A percentile compares a stretch with the other conserved stretches of the same genome.
Conservation (phyloP, 2,329 filamentous ascomycete species). For the Hymenoscyphus scutula region DNA sequence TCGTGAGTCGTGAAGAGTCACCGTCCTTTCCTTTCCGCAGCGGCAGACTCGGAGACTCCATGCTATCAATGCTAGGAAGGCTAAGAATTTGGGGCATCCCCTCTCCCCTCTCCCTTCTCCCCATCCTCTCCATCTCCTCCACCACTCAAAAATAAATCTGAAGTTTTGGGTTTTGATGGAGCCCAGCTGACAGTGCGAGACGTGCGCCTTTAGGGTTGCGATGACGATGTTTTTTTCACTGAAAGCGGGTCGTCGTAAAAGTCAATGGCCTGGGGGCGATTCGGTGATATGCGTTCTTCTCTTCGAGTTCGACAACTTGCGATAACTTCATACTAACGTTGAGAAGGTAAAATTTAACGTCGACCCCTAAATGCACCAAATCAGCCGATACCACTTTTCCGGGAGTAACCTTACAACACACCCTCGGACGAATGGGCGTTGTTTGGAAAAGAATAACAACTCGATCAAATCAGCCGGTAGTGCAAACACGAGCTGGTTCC, state of each 20-base stretch:
- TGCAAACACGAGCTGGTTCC: not conserved
- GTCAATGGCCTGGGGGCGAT: not conserved
- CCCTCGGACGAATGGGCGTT: not conserved
- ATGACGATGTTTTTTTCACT: constrained; percentile 1
- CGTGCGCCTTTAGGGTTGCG: not conserved
- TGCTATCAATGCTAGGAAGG: not conserved
- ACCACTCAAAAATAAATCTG: constrained; percentile 1
- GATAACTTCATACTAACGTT: not conserved
- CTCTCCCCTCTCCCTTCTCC: not conserved
- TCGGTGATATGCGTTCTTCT: not conserved
- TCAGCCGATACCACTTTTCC: not conserved
- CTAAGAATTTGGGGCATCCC: not conserved
- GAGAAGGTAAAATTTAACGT: not conserved
- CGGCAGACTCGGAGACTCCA: not conserved
- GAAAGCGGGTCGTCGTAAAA: not conserved
- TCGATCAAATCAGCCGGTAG: not conserved
- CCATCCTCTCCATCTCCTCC: not conserved
- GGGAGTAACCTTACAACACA: not conserved
- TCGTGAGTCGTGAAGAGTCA: not conserved
- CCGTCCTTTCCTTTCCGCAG: not conserved
- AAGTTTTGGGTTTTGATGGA: not conserved
- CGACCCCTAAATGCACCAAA: not conserved
- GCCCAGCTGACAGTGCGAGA: not conserved
- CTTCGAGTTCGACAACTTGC: not conserved
- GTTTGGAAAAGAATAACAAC: not conserved